Evolutionary conservation across 495 filamentous ascomycete genomes (phyloP), one percentile per base, ranked within the genome.

Genomic region (Margaritispora aquatica): DNA sequence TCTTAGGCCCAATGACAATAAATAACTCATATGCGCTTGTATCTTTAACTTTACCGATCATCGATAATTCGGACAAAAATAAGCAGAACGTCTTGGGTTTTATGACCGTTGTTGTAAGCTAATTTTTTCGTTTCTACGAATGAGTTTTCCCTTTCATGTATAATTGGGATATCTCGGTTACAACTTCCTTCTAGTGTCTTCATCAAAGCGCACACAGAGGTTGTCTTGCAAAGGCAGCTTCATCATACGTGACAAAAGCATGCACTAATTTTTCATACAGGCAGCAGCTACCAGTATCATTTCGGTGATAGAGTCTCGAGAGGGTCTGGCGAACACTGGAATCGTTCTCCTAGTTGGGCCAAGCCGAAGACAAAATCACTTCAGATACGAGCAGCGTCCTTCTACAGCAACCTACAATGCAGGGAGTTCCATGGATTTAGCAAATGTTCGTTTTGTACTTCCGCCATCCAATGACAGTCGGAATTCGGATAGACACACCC

Each of bases 21-120:
- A 93, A 95, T 66, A 31, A 57, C 36, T 54, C 59, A 0, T 64
- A 58, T 51, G 68, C 75, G 17, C 80, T 95, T n/a, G 60, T 92
- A n/a, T 95, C 90, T 23, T 69, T 95, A 56, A 92, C 90, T 1
- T 64, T 89, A 20, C 88, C 89, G 0, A 81, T 95, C 26, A 76
- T 89, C 55, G 82, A 85, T 57, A 85, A 85, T 62, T 76, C 76
- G 1, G 80, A 77, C 10, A 56, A 64, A 41, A n/a, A n/a, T n/a
- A n/a, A n/a, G n/a, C 70, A 70, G 17, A 80, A 85, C 55, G 80
- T 88, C 2, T 78, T 95, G 13, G 90, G 88, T 2, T 95, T 84
- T 71, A 79, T 91, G 74, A 92, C 88, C 1, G 68, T 89, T 1
- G 74, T 93, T 26, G 77, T n/a, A n/a, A n/a, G n/a, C n/a, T n/a